Base-by-base conservation (phyloP, 305 asterid genomes). In the Caryopteris hybrid region DNA sequence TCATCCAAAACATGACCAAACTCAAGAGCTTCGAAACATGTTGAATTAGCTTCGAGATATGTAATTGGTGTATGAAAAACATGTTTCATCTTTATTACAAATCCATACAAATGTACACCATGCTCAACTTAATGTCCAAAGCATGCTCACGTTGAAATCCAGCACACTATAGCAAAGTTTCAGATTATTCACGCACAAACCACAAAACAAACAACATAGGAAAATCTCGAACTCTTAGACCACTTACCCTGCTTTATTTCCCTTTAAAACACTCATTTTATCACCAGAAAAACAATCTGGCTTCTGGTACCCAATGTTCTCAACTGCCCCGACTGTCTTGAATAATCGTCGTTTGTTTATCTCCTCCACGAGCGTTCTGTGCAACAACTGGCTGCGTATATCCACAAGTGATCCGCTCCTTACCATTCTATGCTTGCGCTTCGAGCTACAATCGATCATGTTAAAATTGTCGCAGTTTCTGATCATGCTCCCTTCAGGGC, bases 311-410 rank as follows among this genome's bases (percentile, higher is more conserved):
- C 96, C 96, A 10, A 90, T 81, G 39, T 88, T 65, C 74, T 90
- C 94, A 3, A 90, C 79, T 0, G 95, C 89, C 1, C 94, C 97
- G 29, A 88, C 88, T 0, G 96, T 90, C 39, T 83, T 88, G 85
- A 83, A 90, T 50, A 79, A 27, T 12, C 85, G 84, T 34, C 84
- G 75, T 69, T 84, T 86, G 68, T 70, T 80, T 27, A 88, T 43
- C 86, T 90, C 97, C 70, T 88, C 92, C 65, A 83, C 81, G 0
- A 90, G 81, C 2, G 77, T 68, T 63, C 61, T 75, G 29, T 90
- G 90, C 81, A 90, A 69, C 79, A 86, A n/a, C 61, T 85, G 92
- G 82, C 95, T 85, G 3, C 90, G 91, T 17, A 85, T 72, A 71
- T 88, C 85, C 68, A 88, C 73, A 61, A 86, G 1, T 0, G 97